Percentiles rank a stretch among this genome's conserved stretches.
phyloP scores from a whole-genome alignment of 164 flowering plant genomes.

The Vitis riparia region DNA sequence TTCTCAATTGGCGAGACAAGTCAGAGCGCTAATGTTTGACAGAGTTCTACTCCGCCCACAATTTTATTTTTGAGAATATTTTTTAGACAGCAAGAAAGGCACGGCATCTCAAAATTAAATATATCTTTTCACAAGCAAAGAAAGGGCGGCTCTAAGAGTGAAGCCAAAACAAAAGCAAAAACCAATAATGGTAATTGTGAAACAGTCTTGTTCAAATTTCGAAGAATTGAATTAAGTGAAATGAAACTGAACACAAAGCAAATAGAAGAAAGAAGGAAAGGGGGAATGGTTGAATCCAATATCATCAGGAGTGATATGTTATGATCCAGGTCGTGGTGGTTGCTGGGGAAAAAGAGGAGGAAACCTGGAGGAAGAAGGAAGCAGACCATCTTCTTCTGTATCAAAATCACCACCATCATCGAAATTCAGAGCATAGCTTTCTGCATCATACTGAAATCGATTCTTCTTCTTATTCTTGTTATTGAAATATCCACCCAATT shows the following conservation, averaged over 20 bases:
- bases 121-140: too few species aligned
- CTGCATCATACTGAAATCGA: slow-evolving; percentile 30
- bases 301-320: neutral
- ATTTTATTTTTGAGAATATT: too few species aligned
- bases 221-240: neutral
- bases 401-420: slow-evolving; percentile 13
- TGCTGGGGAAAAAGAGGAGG: slow-evolving; percentile 6
- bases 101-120: too few species aligned
- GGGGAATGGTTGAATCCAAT: neutral
- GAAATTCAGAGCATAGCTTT: slow-evolving; percentile 35
- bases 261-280: neutral
- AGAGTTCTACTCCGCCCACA: too few species aligned
- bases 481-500: slow-evolving; percentile 9
- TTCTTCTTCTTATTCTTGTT: slow-evolving; percentile 6
- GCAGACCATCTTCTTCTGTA: slow-evolving; percentile 10
- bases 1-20: too few species aligned
- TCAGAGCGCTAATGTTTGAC: too few species aligned
- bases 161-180: too few species aligned
- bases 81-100: too few species aligned
- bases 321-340: neutral
- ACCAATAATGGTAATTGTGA: too few species aligned
- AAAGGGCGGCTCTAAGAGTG: too few species aligned
- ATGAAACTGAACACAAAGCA: neutral
- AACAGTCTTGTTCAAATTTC: too few species aligned
- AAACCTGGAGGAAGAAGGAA: slow-evolving; percentile 12